Conservation (phyloP, 164 flowering plant genomes). For the Stephania cephalantha region DNA sequence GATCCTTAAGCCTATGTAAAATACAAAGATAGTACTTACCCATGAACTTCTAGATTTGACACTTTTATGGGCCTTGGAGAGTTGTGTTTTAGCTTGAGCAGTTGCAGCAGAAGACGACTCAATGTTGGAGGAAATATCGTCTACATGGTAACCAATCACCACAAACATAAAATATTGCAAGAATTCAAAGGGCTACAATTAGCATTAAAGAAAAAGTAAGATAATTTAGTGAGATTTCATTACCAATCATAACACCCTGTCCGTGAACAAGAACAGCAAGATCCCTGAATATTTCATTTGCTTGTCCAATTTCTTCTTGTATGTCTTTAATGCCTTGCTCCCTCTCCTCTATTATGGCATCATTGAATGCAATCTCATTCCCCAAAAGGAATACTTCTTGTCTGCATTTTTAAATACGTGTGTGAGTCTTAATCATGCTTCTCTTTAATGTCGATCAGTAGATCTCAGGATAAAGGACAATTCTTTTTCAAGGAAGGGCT, state of each 20-base stretch:
- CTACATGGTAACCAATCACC: slow-evolving; percentile 20
- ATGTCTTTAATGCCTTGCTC: slow-evolving; percentile 62
- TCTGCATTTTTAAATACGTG: slow-evolving; percentile 29
- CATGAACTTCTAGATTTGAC: slow-evolving; percentile 49
- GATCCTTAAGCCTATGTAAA: neutral
- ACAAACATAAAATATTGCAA: neutral
- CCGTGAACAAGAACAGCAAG: slow-evolving; percentile 71
- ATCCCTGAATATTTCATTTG: slow-evolving; percentile 67
- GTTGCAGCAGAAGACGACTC: slow-evolving; percentile 50
- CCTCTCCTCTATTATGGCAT: slow-evolving; percentile 70
- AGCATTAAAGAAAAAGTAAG: slow-evolving; percentile 3
- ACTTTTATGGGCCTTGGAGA: slow-evolving; percentile 60
- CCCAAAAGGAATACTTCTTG: slow-evolving; percentile 50
- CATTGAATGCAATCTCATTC: slow-evolving; percentile 67
- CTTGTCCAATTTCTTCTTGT: slow-evolving; percentile 53
- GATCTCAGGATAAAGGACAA: too few species aligned
- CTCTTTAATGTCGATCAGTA: neutral
- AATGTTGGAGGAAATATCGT: slow-evolving; percentile 59
- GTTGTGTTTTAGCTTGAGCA: slow-evolving; percentile 48
- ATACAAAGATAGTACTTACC: slow-evolving; percentile 35
- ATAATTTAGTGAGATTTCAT: slow-evolving; percentile 9
- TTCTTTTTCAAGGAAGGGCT: too few species aligned
- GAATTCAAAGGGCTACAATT: neutral
- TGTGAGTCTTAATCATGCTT: neutral
- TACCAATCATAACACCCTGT: slow-evolving; percentile 66